phyloP scores from a whole-genome alignment of 805 yeast species.

The Candida bentonensis region DNA sequence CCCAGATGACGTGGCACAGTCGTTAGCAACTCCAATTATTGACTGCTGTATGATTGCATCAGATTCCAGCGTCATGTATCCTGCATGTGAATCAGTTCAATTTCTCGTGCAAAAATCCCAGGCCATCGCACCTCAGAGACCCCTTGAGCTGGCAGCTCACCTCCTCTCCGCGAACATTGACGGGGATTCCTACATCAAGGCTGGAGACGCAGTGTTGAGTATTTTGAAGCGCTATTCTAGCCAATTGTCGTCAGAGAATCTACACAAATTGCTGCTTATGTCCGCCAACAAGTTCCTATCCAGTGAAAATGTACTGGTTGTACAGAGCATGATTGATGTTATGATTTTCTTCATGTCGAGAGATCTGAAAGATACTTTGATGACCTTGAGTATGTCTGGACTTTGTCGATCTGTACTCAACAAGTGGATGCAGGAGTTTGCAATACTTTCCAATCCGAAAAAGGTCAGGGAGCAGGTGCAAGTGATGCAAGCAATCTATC shows the following conservation, averaged over 20 bases:
- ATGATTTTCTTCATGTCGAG: neutral
- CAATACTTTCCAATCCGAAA: neutral
- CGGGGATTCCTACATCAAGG: neutral
- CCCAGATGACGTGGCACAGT: neutral
- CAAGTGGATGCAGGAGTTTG: neutral
- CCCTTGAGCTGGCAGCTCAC: neutral
- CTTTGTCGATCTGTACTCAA: neutral
- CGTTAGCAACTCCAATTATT: neutral
- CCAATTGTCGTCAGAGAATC: neutral
- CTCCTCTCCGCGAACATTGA: neutral
- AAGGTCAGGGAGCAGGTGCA: neutral
- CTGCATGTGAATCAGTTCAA: neutral
- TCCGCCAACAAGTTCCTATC: neutral
- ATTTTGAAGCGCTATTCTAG: neutral
- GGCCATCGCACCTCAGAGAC: neutral
- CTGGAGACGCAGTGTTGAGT: neutral
- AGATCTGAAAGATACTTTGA: neutral
- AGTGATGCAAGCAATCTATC: conserved; percentile 45
- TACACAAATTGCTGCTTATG: neutral
- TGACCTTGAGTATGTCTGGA: neutral
- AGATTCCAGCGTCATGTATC: neutral
- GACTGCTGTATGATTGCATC: neutral
- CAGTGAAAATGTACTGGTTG: neutral
- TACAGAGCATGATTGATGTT: neutral
- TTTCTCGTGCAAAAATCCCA: neutral